Base-by-base conservation (phyloP, 2,329 filamentous ascomycete species). In the Fusarium brevicatenulatum region DNA sequence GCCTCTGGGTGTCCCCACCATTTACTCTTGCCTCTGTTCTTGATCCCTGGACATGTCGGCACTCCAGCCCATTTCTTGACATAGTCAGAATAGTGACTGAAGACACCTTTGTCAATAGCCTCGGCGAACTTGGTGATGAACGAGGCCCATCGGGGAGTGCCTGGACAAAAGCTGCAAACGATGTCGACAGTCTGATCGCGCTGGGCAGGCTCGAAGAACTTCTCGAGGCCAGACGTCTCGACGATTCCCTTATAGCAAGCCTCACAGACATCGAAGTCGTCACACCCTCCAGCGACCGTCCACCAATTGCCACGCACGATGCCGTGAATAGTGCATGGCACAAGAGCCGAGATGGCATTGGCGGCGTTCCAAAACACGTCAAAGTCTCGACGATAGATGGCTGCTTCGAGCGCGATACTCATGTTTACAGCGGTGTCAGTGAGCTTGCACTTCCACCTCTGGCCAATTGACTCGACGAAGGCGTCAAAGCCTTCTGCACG, bases 1-100 rank as follows among this genome's bases (percentile, higher is more conserved):
- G 76, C 78, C 10, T 80, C 78, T 5, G 62, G 66, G 63, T 82
- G 82, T 30, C 82, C 82, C 75, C 79, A 83, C 82, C 82, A 83
- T 18, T 25, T 74, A 5, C 70, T 67, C 30, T 78, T 76, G 8
- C 71, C 73, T 18, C 62, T 69, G 15, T 75, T 68, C 6, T 76
- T 60, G n/a, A 79, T 69, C 2, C 80, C 74, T 5, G 79, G 76
- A n/a, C 82, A 83, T 0, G 59, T 46, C 2, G 73, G 70, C 0
- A 82, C 69, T 1, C 54, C 47, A 5, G 79, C 75, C 70, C 80
- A 82, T 32, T 74, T 78, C 21, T 55, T 74, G 7, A 82, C 72
- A n/a, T 74, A 78, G 57, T 77, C 75, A 3, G 65, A 42, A 58
- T 78, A 82, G 39, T 76, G 67, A 43, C 74, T 74, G 55, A 82